Base-by-base conservation (phyloP, 371 early-diverging fungal species). In the Haplosporangium sp. region DNA sequence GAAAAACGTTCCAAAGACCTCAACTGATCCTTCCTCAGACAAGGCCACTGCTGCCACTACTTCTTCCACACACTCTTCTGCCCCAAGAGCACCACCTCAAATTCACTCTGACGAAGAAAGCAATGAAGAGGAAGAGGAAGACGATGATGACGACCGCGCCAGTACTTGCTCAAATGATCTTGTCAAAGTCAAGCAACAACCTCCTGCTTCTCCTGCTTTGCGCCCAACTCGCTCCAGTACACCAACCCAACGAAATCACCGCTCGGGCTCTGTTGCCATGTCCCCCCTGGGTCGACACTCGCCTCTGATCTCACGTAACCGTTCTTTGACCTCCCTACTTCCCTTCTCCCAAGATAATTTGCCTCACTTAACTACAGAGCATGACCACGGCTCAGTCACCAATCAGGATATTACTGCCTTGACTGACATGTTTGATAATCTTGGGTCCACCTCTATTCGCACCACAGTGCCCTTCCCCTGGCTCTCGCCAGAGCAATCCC, bases 381-480 rank as follows among this genome's bases (percentile, higher is more conserved):
- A 63, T 19, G 65, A 63, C 50, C 48, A 76, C 2, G 64, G 66
- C 20, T 66, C 70, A 2, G 64, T 64, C n/a, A 58, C 71, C n/a
- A 67, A 69, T 1, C 57, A 69, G 17, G 77, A 77, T 27, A 77
- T 77, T 50, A 73, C 69, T 27, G 71, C 72, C 40, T 57, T 81
- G 50, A 75, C 76, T 8, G 63, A 56, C 39, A 75, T 81, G 82
- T 81, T 81, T 56, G 75, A 71, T 52, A 72, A 75, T 40, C 61
- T 81, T 17, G 82, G 82, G 47, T 60, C 82, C 5, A 81, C 82
- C 19, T 81, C 82, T 17, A 67, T 75, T 20, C 72, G 82, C 15
- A 81, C 82, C 4, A 81, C 82, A 1, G 76, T 81, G 7, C 82
- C 82, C 35, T 81, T 81, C 70, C 82, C 82, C 7, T 81, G 82